Percentiles rank a stretch among this genome's conserved stretches.
Evolutionary conservation across 2,329 filamentous ascomycete genomes (phyloP).

Genomic region (Colletotrichum sublineola): DNA sequence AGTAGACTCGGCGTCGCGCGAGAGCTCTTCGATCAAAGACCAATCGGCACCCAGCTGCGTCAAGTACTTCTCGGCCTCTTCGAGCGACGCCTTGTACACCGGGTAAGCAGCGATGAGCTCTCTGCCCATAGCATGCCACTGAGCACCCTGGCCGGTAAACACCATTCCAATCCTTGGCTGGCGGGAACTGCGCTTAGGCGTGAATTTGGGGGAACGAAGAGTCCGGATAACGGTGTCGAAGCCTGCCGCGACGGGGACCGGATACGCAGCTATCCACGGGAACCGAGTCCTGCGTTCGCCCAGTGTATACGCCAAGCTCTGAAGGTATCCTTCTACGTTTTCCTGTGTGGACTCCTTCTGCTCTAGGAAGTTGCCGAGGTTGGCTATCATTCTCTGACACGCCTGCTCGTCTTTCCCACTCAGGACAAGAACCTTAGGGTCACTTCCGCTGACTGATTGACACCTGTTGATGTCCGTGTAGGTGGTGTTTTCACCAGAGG

Average conservation of each 20-base stretch:
- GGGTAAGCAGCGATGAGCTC: constrained; percentile 29
- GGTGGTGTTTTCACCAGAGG: no score
- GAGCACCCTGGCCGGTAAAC: constrained; percentile 47
- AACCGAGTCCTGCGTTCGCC: constrained; percentile 3
- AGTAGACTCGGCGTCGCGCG: neutral
- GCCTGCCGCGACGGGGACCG: no score
- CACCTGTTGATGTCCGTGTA: no score
- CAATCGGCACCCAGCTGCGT: neutral
- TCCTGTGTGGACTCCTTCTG: no score
- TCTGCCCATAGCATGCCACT: constrained; percentile 39
- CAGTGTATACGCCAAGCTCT: constrained; percentile 24
- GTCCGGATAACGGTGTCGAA: no score
- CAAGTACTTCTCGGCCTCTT: constrained; percentile 29
- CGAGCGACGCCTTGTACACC: constrained; percentile 2
- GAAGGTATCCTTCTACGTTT: no score
- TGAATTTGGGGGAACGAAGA: neutral
- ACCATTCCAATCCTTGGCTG: constrained; percentile 28
- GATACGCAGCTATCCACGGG: neutral
- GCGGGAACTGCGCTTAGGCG: neutral
- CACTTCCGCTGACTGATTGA: no score
- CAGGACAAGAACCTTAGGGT: no score
- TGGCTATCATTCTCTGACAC: neutral
- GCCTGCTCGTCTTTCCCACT: neutral
- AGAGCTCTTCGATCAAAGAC: neutral
- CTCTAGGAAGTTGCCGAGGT: neutral